phyloP scores from a whole-genome alignment of 495 filamentous ascomycete species.

The Trichodelitschia bisporula region DNA sequence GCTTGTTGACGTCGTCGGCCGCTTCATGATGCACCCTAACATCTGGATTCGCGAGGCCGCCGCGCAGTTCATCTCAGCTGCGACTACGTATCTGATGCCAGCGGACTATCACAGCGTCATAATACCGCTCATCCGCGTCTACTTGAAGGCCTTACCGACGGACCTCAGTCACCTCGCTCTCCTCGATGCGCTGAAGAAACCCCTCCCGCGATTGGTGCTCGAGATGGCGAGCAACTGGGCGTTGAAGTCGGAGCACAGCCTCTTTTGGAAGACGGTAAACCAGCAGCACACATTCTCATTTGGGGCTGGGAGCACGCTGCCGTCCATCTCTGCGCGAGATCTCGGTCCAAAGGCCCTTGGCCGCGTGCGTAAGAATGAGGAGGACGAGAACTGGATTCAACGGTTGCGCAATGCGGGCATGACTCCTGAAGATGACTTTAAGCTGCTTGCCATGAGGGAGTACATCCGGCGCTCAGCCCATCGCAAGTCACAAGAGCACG shows the following conservation, averaged over 20 bases:
- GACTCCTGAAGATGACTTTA: constrained; percentile 63
- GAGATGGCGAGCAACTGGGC: constrained; percentile 79
- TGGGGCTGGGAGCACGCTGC: constrained; percentile 21
- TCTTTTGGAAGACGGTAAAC: constrained; percentile 63
- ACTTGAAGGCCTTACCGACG: constrained; percentile 40
- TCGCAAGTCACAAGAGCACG: constrained; percentile 34
- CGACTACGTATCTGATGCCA: constrained; percentile 48
- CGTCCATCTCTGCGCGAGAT: constrained; percentile 21
- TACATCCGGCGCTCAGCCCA: constrained; percentile 74
- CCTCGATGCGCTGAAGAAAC: constrained; percentile 63
- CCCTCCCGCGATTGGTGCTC: constrained; percentile 53
- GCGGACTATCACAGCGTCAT: constrained; percentile 71
- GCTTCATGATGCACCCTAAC: constrained; percentile 84
- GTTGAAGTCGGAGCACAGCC: constrained; percentile 44
- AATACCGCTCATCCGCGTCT: constrained; percentile 51
- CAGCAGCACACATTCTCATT: constrained; percentile 42
- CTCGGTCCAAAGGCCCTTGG: constrained; percentile 20
- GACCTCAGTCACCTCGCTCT: constrained; percentile 46
- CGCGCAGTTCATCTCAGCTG: constrained; percentile 53
- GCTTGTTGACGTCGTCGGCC: constrained; percentile 49
- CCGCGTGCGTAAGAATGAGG: constrained; percentile 51
- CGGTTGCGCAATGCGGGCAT: constrained; percentile 68
- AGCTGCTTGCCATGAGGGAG: constrained; percentile 62
- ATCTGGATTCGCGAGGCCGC: constrained; percentile 85
- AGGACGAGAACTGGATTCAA: constrained; percentile 86